Base-by-base conservation (phyloP, 2,329 filamentous ascomycete species). In the Calonectria hawksworthii region DNA sequence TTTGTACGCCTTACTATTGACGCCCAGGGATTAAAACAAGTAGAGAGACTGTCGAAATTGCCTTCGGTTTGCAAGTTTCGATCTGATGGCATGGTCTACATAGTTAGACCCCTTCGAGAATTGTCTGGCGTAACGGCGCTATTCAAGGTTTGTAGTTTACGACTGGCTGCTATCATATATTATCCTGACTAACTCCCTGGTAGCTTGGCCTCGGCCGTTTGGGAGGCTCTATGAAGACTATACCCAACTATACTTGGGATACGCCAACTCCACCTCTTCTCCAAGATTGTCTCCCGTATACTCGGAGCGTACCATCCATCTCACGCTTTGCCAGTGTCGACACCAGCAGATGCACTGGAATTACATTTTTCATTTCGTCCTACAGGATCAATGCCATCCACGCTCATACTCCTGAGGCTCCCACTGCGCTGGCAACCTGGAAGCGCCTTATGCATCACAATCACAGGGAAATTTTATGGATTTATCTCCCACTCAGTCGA, bases 181-280 rank as follows among this genome's bases (percentile, higher is more conserved):
- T 23, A n/a, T 41, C 28, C 30, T 13, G 14, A 18, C 51, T 68
- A 59, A 68, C 32, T n/a, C 6, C 26, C 13, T 8, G 8, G 9
- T 28, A 68, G 66, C 38, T 68, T 50, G 66, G 66, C 5, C 66
- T 68, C 10, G 66, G 32, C 21, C 51, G 52, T 5, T 41, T 68
- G 36, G 66, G 52, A 11, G 66, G 51, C 21, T 41, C 51, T 23
- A 59, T 56, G 51, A 68, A 47, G 38, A 59, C 66, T 11, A 68
- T 68, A 23, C 65, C 65, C 23, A 68, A 54, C 23, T 56, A 68
- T 47, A 68, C 51, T 2, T 68, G 66, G 66, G 66, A 68, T 68
- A 68, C 66, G 14, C 66, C 66, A 68, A 59, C 66, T n/a, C 66
- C 66, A 21, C 66, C 66, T 8, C 16, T 59, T 38, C 66, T 56